Conservation (phyloP, 306 rosid genomes). For the Carpinus fangiana region DNA sequence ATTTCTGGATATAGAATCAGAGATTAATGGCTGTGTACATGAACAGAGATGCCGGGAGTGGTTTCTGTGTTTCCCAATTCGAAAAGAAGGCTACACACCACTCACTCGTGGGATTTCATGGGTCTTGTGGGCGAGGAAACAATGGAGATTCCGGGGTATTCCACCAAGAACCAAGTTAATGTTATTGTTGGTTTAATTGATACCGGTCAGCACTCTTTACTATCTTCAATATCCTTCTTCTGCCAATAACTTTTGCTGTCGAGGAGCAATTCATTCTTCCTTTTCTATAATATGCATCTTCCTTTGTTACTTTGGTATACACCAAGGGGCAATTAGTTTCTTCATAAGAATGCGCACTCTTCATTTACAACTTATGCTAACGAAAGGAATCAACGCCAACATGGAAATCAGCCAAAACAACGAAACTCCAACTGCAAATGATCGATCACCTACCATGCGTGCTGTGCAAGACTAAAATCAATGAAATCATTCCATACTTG, state of each 20-base stretch:
- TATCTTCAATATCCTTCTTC: conserved; percentile 12
- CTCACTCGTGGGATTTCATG: conserved; percentile 86
- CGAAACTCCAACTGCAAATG: no score
- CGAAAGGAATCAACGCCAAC: no score
- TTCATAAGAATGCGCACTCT: conserved; percentile 19
- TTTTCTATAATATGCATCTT: conserved; percentile 21
- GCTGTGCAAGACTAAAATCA: no score
- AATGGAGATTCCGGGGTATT: conserved; percentile 50
- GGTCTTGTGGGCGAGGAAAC: conserved; percentile 59
- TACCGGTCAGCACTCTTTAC: conserved; percentile 49
- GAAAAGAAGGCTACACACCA: conserved; percentile 68
- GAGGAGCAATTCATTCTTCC: conserved; percentile 17
- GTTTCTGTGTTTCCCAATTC: conserved; percentile 74
- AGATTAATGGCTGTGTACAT: conserved; percentile 20
- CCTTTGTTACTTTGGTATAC: neutral
- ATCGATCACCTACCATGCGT: no score
- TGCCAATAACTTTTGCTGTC: neutral
- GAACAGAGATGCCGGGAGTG: conserved; percentile 70
- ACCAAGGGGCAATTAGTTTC: conserved; percentile 15
- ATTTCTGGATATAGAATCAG: neutral
- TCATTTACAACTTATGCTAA: conserved; percentile 22
- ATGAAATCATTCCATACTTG: no score
- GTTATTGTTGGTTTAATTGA: conserved; percentile 72
- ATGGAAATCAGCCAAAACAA: no score
- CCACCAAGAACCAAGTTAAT: conserved; percentile 64